Base-by-base conservation (phyloP, 345 rosid species). In the Salix purpurea region DNA sequence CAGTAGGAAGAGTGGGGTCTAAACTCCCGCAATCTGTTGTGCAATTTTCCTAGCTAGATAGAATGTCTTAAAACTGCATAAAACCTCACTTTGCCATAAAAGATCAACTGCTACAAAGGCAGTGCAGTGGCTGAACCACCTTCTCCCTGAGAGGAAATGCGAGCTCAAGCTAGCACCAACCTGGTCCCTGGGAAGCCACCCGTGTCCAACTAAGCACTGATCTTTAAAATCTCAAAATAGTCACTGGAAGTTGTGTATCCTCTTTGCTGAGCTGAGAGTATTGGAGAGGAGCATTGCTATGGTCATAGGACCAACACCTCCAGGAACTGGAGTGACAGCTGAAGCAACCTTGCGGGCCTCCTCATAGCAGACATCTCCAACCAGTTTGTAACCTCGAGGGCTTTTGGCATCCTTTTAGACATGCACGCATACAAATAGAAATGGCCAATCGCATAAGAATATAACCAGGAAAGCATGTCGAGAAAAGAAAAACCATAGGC, bases 301-400 rank as follows among this genome's bases (percentile, higher is more conserved):
- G 7, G 97, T 92, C 97, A 94, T 92, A 0, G 97, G 94, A 77
- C 98, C 98, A 70, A 94, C 97, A 72, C 97, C 97, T 7, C 98
- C 93, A 0, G 94, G 97, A 77, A 94, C 96, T 46, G 96, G 96
- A 46, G 98, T 94, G 70, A 91, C 67, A 19, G 93, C 93, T 36
- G 91, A 86, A 73, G 96, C 97, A 73, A 89, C 88, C 79, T 89
- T 78, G 80, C 90, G 74, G 46, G 90, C 98, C 79, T 94, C 94
- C 67, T 94, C 92, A 12, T 90, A 90, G 81, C 90, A 89, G 83
- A 94, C 86, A 79, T 92, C 97, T 76, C 98, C 97, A 9, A 91
- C 97, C 37, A 92, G 81, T 77, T 85, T 82, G 81, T 90, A 90
- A 23, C 97, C 97, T 48, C 88, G 87, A 2, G 91, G 78, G 50